Evolutionary conservation across 2,329 filamentous ascomycete species (phyloP).

Genomic region (Graphilbum fragrans): DNA sequence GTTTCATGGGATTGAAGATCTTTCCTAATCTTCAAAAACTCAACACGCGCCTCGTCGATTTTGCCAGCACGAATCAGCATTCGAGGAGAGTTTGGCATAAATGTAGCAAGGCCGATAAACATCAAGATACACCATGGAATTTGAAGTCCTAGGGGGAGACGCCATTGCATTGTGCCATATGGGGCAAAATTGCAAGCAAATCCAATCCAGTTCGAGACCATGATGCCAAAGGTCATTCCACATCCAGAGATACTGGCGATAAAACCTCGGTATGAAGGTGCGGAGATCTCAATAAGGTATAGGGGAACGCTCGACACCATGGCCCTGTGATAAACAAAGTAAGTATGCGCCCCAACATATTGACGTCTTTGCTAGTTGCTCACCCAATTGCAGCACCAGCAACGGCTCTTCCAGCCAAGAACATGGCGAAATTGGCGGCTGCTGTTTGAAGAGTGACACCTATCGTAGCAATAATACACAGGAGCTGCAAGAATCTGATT

Average conservation of each 20-base stretch:
- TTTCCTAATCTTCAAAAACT: slow-evolving; percentile 34
- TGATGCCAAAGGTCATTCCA: slow-evolving; percentile 42
- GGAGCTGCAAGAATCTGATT: slow-evolving; percentile 39
- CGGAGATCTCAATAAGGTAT: slow-evolving; percentile 41
- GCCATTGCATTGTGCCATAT: slow-evolving; percentile 40
- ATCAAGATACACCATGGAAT: slow-evolving; percentile 43
- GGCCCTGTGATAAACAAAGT: too few species aligned
- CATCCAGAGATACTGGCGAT: slow-evolving; percentile 41
- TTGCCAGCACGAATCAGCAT: slow-evolving; percentile 38
- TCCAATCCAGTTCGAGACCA: slow-evolving; percentile 45
- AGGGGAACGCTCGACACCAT: slow-evolving; percentile 31
- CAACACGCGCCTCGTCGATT: slow-evolving; percentile 31
- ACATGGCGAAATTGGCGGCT: slow-evolving; percentile 41
- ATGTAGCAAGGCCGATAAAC: slow-evolving; percentile 38
- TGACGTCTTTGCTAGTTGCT: too few species aligned
- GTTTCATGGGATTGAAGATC: slow-evolving; percentile 32
- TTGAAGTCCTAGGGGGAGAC: slow-evolving; percentile 40
- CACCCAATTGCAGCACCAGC: slow-evolving; percentile 34
- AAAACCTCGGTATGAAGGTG: slow-evolving; percentile 33
- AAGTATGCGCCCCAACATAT: too few species aligned
- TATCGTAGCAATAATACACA: slow-evolving; percentile 41
- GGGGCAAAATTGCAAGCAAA: slow-evolving; percentile 40
- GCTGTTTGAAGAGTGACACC: slow-evolving; percentile 41
- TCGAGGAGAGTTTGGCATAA: slow-evolving; percentile 42
- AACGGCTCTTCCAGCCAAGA: slow-evolving; percentile 34